Conservation (phyloP, 805 yeast genomes). For the Saccharomycopsis amapae region DNA sequence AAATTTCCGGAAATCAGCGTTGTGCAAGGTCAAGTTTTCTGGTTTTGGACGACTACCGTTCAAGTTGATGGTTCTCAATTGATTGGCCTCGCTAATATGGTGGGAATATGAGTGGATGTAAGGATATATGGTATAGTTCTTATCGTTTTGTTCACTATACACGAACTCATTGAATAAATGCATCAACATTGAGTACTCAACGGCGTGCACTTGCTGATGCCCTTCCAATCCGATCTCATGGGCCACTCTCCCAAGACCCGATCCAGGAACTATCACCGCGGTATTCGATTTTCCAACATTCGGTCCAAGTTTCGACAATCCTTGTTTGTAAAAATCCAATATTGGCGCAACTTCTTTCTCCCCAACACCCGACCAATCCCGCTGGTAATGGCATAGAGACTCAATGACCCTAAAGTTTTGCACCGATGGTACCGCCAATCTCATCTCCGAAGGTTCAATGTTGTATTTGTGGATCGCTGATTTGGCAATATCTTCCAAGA, state of each 20-base stretch:
- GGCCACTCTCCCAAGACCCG: slow-evolving; percentile 78
- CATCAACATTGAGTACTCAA: slow-evolving; percentile 77
- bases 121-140: slow-evolving; percentile 35
- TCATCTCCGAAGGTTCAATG: slow-evolving; percentile 39
- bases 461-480: slow-evolving; percentile 31
- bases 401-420: slow-evolving; percentile 49
- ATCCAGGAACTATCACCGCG: slow-evolving; percentile 71
- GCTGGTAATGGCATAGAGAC: slow-evolving; percentile 62
- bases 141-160: slow-evolving; percentile 28
- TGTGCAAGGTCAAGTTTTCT: slow-evolving; percentile 37
- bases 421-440: slow-evolving; percentile 23
- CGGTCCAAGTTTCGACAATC: slow-evolving; percentile 27
- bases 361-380: slow-evolving; percentile 66
- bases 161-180: slow-evolving; percentile 56
- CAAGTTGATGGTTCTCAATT: slow-evolving; percentile 37
- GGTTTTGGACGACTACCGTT: slow-evolving; percentile 36
- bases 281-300: slow-evolving; percentile 32
- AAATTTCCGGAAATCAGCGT: slow-evolving; percentile 62
- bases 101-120: slow-evolving; percentile 64
- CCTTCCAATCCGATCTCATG: slow-evolving; percentile 44
- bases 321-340: slow-evolving; percentile 40
- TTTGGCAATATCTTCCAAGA: slow-evolving; percentile 41
- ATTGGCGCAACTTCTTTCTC: slow-evolving; percentile 47
- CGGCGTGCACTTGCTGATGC: slow-evolving; percentile 51
- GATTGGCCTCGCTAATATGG: slow-evolving; percentile 42